Evolutionary conservation across 805 yeast genomes (phyloP).

Genomic region (Ogataea methanolica): DNA sequence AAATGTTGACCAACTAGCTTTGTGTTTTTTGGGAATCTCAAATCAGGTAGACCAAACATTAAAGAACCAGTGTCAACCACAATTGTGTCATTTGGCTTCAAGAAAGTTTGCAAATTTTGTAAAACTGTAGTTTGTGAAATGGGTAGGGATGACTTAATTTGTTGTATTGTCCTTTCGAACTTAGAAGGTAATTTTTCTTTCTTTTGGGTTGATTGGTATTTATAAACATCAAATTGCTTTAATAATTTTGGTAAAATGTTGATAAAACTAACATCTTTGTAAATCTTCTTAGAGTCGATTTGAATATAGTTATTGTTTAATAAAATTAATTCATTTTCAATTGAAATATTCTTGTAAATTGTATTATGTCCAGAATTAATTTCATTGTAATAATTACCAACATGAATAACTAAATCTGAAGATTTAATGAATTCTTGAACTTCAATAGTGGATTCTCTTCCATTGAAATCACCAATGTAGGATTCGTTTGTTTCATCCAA

Average conservation of each 20-base stretch:
- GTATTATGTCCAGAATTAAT: constrained; percentile 66
- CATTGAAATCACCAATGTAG: constrained; percentile 72
- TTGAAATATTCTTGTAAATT: constrained; percentile 33
- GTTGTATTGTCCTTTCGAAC: constrained; percentile 11
- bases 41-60: constrained; percentile 70
- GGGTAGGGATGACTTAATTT: constrained; percentile 26
- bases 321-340: constrained; percentile 38
- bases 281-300: constrained; percentile 34
- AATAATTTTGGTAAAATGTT: constrained; percentile 46
- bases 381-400: constrained; percentile 68
- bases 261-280: constrained; percentile 40
- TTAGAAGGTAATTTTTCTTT: constrained; percentile 6
- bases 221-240: constrained; percentile 27
- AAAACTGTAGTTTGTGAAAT: constrained; percentile 46
- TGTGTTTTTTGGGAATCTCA: constrained; percentile 52
- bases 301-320: constrained; percentile 51
- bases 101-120: constrained; percentile 29
- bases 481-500: constrained; percentile 64
- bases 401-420: constrained; percentile 63
- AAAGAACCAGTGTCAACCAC: constrained; percentile 81
- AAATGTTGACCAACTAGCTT: constrained; percentile 62
- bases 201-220: constrained; percentile 5
- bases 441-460: constrained; percentile 46
- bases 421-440: constrained; percentile 44
- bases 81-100: constrained; percentile 59